phyloP scores from a whole-genome alignment of 768 basidiomycete genomes.

The Pleurotus citrinopileatus region DNA sequence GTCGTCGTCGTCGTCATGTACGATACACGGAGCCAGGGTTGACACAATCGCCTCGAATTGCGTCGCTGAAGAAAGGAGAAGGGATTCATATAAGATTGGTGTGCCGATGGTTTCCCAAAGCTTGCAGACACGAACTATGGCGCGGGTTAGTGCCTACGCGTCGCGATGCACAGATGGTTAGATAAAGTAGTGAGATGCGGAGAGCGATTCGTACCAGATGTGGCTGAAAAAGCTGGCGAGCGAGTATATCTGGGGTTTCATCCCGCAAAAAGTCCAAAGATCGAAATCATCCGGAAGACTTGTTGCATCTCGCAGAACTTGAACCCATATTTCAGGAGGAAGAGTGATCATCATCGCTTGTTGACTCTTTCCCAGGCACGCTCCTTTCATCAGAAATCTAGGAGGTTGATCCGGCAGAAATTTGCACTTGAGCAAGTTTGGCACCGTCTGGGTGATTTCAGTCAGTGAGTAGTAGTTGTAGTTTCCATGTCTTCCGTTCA shows the following conservation, averaged over 20 bases:
- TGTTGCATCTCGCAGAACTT: neutral
- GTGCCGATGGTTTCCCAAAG: neutral
- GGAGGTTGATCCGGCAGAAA: no score
- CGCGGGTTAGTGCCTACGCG: neutral
- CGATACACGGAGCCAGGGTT: neutral
- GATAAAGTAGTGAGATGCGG: neutral
- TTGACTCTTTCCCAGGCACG: no score
- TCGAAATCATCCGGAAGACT: neutral
- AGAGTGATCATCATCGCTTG: neutral
- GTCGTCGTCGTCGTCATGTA: neutral
- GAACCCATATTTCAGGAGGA: neutral
- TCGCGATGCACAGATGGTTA: neutral
- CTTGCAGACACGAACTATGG: neutral
- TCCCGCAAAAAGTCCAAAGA: neutral
- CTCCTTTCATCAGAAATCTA: no score
- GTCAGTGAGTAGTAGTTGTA: no score
- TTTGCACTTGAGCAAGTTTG: no score
- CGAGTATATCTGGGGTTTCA: no score
- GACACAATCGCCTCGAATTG: neutral
- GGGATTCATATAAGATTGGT: neutral
- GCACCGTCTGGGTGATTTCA: no score
- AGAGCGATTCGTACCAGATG: neutral
- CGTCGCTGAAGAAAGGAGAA: neutral
- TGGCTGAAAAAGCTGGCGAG: neutral
- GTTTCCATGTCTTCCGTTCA: no score